Base-by-base conservation (phyloP, 495 filamentous ascomycete species). In the Bathelium albidoporum region DNA sequence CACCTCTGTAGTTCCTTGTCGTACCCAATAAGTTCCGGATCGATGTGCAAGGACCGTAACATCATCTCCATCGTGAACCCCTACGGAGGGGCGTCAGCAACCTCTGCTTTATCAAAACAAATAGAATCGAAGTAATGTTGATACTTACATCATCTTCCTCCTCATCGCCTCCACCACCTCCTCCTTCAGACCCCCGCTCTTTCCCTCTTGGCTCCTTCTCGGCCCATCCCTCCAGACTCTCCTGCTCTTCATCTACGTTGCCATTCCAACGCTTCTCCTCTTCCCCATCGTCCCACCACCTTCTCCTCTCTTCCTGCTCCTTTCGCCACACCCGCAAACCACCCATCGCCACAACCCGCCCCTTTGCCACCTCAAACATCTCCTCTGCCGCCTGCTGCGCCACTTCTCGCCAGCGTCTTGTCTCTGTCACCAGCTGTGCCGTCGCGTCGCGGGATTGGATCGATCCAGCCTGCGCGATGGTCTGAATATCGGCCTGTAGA, bases 1-100 rank as follows among this genome's bases (percentile, higher is more conserved):
- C 87, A 89, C 66, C 74, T 73, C 69, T 85, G 80, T 45, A 69
- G 65, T 2, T 65, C 68, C 39, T 73, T 73, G 71, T 89, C 84
- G 68, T 81, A 89, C 1, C 87, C 87, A 66, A 90, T 87, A 2
- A 81, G 62, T 32, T 78, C 74, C 24, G 82, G 73, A 53, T 88
- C 85, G 66, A 90, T 82, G 68, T 87, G 84, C 24, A 89, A 73
- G 49, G 77, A 85, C 65, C 80, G 80, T 2, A 90, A 77, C 87
- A 90, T 89, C 78, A 82, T 82, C 43, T 80, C 83, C 84, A 90
- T 87, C 3, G 85, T 88, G 68, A 89, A 89, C 11, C 60, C 63
- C 66, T 73, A 60, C 32, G 59, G 20, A n/a, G 58, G 3, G 39
- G 39, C 22, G 18, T 58, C 28, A 58, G 32, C 16, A 61, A 52